Evolutionary conservation across 306 rosid genomes (phyloP).

Genomic region (Prunus salicina): DNA sequence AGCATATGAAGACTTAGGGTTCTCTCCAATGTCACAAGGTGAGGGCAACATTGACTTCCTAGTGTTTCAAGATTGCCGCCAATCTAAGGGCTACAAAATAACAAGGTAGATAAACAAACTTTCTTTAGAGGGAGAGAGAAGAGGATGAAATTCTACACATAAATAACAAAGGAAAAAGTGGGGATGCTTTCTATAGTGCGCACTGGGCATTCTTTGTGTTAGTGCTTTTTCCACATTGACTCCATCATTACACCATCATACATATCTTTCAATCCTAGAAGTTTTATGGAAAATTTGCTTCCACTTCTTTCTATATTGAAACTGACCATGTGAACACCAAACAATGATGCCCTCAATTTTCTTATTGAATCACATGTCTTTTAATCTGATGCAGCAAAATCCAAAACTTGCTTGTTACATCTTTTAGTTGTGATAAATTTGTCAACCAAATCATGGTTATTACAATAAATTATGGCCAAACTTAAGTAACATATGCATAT

Average conservation of each 20-base stretch:
- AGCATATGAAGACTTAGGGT: no score
- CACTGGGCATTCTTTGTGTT: background rate
- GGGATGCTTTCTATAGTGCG: slow-evolving; percentile 12
- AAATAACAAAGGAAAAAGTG: background rate
- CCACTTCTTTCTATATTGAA: background rate
- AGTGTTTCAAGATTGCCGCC: background rate
- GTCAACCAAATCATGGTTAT: background rate
- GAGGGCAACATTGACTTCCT: background rate
- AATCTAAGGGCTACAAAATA: background rate
- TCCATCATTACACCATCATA: background rate
- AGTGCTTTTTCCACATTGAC: background rate
- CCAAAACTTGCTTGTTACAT: no score
- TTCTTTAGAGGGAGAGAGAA: background rate
- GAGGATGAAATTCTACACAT: background rate
- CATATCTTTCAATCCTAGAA: background rate
- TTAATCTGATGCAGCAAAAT: no score
- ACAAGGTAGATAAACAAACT: background rate
- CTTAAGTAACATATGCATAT: background rate
- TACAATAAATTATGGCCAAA: no score
- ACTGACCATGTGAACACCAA: background rate
- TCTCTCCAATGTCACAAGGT: no score
- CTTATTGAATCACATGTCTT: no score
- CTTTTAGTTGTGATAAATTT: no score
- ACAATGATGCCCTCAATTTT: background rate
- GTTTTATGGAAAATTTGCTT: background rate